Evolutionary conservation across 495 filamentous ascomycete species (phyloP), one percentile per base, ranked within the genome.

Genomic region (Parachaetomium inaequale): DNA sequence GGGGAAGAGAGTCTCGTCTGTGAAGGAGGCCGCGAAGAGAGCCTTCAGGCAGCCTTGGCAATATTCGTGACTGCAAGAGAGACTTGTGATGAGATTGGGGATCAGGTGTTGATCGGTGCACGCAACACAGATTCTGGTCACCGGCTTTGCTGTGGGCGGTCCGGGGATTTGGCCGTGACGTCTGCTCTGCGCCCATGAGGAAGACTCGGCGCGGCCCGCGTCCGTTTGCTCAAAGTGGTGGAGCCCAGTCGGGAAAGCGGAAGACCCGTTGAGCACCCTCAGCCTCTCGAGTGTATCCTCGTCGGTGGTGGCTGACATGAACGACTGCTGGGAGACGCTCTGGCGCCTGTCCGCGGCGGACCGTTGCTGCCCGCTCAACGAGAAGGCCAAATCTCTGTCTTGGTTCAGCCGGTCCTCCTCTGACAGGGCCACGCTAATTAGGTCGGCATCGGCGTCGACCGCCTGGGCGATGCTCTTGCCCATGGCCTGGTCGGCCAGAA

Each of bases 1-100:
- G 1, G 84, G 84, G 55, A 81, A 84, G 0, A 79, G 54, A 0
- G 78, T 68, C 57, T 84, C 79, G 64, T 84, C 82, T 0, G 63
- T 69, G 23, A 79, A 70, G 0, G 80, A 67, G 0, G 54, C 36
- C 23, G 59, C 58, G 66, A 84, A 82, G 1, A 83, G 74, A 0
- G 57, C 53, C 2, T 40, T 42, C 1, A 84, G 32, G 56, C 83
- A 85, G 8, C 66, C 63, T 0, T 64, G 63, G 64, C 84, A 85
- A 67, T 84, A 84, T 8, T 70, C 52, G 60, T 85, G 81, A 0
- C 40, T 17, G 40, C 45, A 53, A 50, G 79, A 83, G 2, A 68
- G 69, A 11, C 19, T n/a, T 49, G 4, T 38, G 2, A 54, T 45
- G 7, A 75, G 19, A 11, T 68, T 29, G 12, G 12, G n/a, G 34